Percentiles rank a stretch among this genome's conserved stretches.
These are phyloP conservation scores for Musa schizocarpa DNA, from an alignment of 176 grass and related monocot species.

Conservation along the genomic window DNA sequence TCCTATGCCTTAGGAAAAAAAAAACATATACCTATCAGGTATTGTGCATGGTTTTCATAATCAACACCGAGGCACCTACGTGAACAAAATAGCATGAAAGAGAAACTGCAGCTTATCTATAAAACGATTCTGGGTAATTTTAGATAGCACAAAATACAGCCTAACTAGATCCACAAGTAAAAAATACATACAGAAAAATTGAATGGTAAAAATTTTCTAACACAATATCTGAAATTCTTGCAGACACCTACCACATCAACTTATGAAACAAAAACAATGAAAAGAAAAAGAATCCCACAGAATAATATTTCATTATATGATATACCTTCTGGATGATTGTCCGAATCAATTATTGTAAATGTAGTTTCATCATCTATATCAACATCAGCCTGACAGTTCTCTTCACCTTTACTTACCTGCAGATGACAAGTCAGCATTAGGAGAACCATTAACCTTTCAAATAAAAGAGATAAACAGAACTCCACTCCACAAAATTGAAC, in stretches of 20 bases:
- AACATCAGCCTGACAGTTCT: slow-evolving; percentile 16
- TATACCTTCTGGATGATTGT: slow-evolving; percentile 43
- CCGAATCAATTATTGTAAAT: slow-evolving; percentile 31
- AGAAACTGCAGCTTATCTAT: too few species aligned
- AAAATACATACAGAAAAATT: not conserved
- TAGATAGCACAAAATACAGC: not conserved
- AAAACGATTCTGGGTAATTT: too few species aligned
- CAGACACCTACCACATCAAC: not conserved
- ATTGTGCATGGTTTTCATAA: too few species aligned
- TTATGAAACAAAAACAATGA: not conserved
- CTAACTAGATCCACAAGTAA: not conserved
- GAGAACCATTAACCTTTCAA: not conserved
- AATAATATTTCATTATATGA: not conserved
- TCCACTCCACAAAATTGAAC: too few species aligned
- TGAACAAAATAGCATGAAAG: too few species aligned
- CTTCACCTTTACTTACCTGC: slow-evolving; percentile 64
- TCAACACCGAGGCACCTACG: too few species aligned
- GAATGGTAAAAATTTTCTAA: not conserved
- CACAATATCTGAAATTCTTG: not conserved
- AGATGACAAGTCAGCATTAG: slow-evolving; percentile 1
- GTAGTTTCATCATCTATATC: slow-evolving; percentile 25
- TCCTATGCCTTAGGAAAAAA: too few species aligned
- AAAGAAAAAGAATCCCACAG: not conserved
- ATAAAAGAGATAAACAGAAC: not conserved
- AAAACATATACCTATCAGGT: too few species aligned